These are phyloP conservation scores for Cryptosporidium andersoni DNA, from an alignment of 169 alveolate genomes.

Conservation along the genomic window DNA sequence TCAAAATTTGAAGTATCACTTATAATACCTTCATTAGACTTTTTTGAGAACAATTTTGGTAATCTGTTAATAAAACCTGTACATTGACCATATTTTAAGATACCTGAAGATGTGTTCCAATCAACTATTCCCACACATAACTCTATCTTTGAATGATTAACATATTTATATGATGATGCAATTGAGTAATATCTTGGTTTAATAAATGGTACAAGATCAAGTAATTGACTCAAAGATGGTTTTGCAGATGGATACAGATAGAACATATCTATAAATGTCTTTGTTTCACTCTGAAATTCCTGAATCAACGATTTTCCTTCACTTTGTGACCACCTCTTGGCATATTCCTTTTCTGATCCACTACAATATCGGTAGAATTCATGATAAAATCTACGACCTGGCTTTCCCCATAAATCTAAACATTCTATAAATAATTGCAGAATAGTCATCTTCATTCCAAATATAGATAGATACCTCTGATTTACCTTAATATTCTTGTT, in stretches of 20 bases:
- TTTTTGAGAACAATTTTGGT: constrained; percentile 19
- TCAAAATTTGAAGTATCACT: constrained; percentile 15
- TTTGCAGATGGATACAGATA: constrained; percentile 59
- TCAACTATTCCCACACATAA: constrained; percentile 66
- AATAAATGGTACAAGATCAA: constrained; percentile 66
- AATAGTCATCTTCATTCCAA: constrained; percentile 59
- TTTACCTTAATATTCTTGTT: constrained; percentile 18
- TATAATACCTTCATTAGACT: background rate
- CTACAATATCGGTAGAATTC: constrained; percentile 49
- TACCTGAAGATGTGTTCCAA: constrained; percentile 22
- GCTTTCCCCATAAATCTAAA: constrained; percentile 72
- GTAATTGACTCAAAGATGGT: constrained; percentile 69
- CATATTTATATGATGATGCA: constrained; percentile 66
- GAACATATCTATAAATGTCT: constrained; percentile 68
- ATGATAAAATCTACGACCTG: constrained; percentile 64
- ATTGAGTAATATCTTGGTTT: constrained; percentile 73
- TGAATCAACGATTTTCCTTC: constrained; percentile 56
- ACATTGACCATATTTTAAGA: constrained; percentile 52
- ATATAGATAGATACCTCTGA: constrained; percentile 33
- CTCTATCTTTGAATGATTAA: constrained; percentile 35
- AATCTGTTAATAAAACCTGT: constrained; percentile 61
- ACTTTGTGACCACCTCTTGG: constrained; percentile 53
- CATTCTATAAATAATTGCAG: constrained; percentile 71
- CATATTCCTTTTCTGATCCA: constrained; percentile 32
- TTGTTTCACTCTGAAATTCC: constrained; percentile 51